Evolutionary conservation across 1,139 yeast species (phyloP).

Genomic region (Debaryomycetaceae sp.): DNA sequence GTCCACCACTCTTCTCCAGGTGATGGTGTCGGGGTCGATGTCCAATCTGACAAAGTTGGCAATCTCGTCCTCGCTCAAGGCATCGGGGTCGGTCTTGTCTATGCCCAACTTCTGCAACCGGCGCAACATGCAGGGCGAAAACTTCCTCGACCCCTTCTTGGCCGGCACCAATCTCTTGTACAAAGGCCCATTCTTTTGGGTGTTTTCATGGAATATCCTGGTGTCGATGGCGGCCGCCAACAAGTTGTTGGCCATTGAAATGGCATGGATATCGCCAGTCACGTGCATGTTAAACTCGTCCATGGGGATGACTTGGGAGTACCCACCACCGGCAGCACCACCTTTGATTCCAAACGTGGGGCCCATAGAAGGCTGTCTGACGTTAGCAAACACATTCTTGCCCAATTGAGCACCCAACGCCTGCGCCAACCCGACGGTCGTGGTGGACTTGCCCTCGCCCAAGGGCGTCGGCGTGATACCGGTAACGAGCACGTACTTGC

Average conservation of each 20-base stretch:
- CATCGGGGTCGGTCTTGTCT: conserved; percentile 74
- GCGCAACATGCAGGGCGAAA: conserved; percentile 73
- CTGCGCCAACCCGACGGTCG: conserved; percentile 94
- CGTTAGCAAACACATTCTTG: conserved; percentile 87
- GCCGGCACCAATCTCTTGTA: conserved; percentile 85
- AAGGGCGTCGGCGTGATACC: conserved; percentile 98
- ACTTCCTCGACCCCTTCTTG: conserved; percentile 75
- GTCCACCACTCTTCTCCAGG: conserved; percentile 97
- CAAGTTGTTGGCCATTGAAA: conserved; percentile 90
- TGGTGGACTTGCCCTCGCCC: conserved; percentile 97
- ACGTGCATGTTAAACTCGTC: conserved; percentile 98
- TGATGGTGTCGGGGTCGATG: conserved; percentile 88
- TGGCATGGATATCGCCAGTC: conserved; percentile 98
- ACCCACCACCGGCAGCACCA: conserved; percentile 99
- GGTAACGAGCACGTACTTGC: conserved; percentile 88
- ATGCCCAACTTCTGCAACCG: conserved; percentile 81
- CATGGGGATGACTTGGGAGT: conserved; percentile 98
- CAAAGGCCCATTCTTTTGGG: conserved; percentile 87
- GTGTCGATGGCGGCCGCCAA: conserved; percentile 98
- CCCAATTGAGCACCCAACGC: conserved; percentile 91
- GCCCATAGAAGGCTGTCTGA: conserved; percentile 98
- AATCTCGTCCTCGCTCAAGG: conserved; percentile 76
- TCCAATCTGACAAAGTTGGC: conserved; percentile 77
- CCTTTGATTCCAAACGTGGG: conserved; percentile 99
- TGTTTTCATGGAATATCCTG: conserved; percentile 92